phyloP scores from a whole-genome alignment of 2,329 filamentous ascomycete species.

The Cercospora berteroae region DNA sequence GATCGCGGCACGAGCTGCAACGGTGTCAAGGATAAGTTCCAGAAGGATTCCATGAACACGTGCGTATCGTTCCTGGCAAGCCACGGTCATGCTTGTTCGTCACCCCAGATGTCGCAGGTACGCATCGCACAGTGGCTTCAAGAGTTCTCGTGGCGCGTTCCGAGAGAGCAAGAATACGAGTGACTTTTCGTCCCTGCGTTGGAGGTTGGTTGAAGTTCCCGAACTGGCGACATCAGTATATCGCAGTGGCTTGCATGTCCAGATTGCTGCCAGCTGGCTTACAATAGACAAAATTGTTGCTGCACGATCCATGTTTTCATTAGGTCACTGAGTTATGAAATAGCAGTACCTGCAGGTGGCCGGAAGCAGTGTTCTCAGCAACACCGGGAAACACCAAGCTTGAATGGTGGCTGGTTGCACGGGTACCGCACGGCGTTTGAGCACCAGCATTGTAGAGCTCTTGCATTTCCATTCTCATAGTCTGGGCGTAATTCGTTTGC shows the following conservation, averaged over 20 bases:
- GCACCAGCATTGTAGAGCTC: neutral
- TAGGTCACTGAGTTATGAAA: neutral
- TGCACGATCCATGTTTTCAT: neutral
- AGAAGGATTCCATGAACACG: neutral
- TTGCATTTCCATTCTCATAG: neutral
- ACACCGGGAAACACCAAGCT: neutral
- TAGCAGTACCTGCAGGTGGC: neutral
- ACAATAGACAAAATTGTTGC: neutral
- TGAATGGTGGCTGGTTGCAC: neutral
- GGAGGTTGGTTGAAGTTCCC: neutral
- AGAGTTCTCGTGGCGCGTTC: neutral
- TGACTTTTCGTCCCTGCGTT: neutral
- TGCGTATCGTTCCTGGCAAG: neutral
- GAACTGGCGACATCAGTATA: neutral
- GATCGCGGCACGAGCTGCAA: constrained; percentile 7
- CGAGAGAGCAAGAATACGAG: neutral
- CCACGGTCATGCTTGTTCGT: neutral
- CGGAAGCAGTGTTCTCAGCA: neutral
- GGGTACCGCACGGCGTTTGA: neutral
- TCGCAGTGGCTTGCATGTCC: neutral
- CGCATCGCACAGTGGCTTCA: neutral
- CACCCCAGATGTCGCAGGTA: neutral
- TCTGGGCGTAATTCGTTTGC: neutral
- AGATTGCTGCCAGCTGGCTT: neutral
- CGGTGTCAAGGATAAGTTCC: neutral